Evolutionary conservation across 768 basidiomycete genomes (phyloP), one percentile per base, ranked within the genome.

Genomic region (Leccinum uliginosum): DNA sequence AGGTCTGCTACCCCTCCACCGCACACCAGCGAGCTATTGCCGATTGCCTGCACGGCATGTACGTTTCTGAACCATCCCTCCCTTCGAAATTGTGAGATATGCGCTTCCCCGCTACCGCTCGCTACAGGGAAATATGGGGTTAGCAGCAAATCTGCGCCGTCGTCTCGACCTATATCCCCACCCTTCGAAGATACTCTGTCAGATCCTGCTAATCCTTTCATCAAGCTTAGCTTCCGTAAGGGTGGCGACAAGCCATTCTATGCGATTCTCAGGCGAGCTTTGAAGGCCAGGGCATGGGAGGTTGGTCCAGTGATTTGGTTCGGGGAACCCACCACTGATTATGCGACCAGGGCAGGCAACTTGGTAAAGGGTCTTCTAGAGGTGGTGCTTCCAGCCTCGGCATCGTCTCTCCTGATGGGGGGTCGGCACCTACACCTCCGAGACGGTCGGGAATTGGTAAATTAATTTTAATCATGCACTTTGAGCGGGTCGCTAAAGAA

Each of bases 21-120:
- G 6, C 60, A 50, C 8, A 59, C 57, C 26, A 58, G 57, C 68
- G 60, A 55, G 38, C 23, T 24, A 17, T 71, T 71, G 2, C 68
- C 79, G 32, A 76, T 89, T 45, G 73, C 87, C 14, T 99, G 96
- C 70, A 81, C 86, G 2, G 85, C 85, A 1, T 99, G 97, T 68
- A 98, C 96, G 1, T 99, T 95, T 69, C 76, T 95, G 12, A 99
- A 99, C 71, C 86, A 90, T 58, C 83, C 84, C 0, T 86, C 82
- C 1, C 76, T 94, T 54, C 71, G 71, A 0, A 68, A 74, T 8
- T 98, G 96, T 74, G 96, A 98, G 71, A 88, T 98, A 3, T 98
- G 96, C 67, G 79, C 78, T 6, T 87, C 92, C 4, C 75, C 82
- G 0, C 75, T 98, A 10, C 85, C 84, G 27, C 64, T 56, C 17